These are phyloP conservation scores for Alnus glutinosa DNA, from an alignment of 306 rosid genomes.

Conservation along the genomic window DNA sequence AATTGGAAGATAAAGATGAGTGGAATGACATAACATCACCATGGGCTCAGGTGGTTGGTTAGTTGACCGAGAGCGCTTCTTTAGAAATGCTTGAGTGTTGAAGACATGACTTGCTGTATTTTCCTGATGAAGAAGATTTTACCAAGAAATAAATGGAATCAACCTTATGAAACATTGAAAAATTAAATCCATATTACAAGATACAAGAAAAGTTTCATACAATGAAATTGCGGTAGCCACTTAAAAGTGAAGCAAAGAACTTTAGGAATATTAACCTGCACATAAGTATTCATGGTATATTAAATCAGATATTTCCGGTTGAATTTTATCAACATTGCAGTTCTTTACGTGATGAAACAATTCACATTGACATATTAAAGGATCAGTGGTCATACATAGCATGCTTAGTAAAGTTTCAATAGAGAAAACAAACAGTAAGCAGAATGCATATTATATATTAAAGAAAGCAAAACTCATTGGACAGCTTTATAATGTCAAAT, in stretches of 20 bases:
- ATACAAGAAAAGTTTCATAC: constrained; percentile 52
- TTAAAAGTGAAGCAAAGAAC: constrained; percentile 91
- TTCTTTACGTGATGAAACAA: constrained; percentile 16
- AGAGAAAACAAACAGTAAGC: not conserved
- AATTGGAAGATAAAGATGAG: constrained; percentile 29
- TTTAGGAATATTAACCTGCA: constrained; percentile 92
- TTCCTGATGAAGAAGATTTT: constrained; percentile 52
- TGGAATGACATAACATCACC: constrained; percentile 54
- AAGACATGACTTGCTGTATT: constrained; percentile 70
- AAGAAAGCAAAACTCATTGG: not conserved
- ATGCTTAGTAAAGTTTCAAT: not conserved
- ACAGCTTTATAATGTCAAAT: not conserved
- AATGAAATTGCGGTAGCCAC: constrained; percentile 95
- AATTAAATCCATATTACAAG: constrained; percentile 22
- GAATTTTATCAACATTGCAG: constrained; percentile 15
- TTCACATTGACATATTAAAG: not conserved
- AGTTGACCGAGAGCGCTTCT: constrained; percentile 86
- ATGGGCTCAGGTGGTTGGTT: constrained; percentile 87
- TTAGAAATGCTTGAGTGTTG: constrained; percentile 87
- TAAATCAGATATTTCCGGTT: constrained; percentile 25
- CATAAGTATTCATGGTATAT: constrained; percentile 24
- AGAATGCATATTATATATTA: not conserved
- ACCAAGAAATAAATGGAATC: constrained; percentile 27
- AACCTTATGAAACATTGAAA: constrained; percentile 19
- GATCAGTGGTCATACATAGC: not conserved